Evolutionary conservation across 192 early-diverging fungal genomes (phyloP), one percentile per base, ranked within the genome.

Genomic region (Entophlyctis luteolus): DNA sequence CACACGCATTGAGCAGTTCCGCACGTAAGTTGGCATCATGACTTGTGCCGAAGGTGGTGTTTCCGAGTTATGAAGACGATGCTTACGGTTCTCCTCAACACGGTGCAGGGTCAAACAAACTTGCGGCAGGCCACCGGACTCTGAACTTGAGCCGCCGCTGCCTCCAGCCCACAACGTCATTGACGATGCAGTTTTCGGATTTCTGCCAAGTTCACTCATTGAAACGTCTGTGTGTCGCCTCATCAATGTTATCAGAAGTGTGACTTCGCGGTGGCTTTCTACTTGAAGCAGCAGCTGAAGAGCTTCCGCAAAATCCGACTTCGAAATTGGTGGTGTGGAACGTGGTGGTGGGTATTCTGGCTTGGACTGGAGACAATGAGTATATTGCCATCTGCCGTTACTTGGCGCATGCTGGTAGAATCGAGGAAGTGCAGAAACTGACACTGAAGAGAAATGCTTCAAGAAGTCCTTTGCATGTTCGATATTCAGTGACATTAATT

Each of bases 11-110:
- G 18, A 74, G 46, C 47, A 72, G 77, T 12, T 77, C 77, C 6
- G 78, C 71, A 18, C 77, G 78, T 36, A 80, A 66, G 4, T 74
- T 35, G 27, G 80, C 68, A 28, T 80, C 79, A 18, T 70, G 74
- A 8, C 77, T 77, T 18, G 35, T 25, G 12, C 62, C 59, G 6
- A 80, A 39, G 18, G 20, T 8, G 16, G 71, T 23, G 23, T 68
- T 53, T 18, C 48, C 49, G 32, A 71, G 69, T 70, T 59, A 49
- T 80, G 78, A 25, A 80, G 46, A 29, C 78, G 78, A 53, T 77
- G 76, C 55, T 67, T 65, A 33, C 78, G 38, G 52, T 80, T 80
- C 20, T 72, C 65, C 55, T 80, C 78, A 28, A 80, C 74, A 45
- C 60, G 46, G 10, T 76, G 38, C 38, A 71, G 3, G 10, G 75